Evolutionary conservation across 768 basidiomycete genomes (phyloP).

Genomic region (Flagelloscypha sp.): DNA sequence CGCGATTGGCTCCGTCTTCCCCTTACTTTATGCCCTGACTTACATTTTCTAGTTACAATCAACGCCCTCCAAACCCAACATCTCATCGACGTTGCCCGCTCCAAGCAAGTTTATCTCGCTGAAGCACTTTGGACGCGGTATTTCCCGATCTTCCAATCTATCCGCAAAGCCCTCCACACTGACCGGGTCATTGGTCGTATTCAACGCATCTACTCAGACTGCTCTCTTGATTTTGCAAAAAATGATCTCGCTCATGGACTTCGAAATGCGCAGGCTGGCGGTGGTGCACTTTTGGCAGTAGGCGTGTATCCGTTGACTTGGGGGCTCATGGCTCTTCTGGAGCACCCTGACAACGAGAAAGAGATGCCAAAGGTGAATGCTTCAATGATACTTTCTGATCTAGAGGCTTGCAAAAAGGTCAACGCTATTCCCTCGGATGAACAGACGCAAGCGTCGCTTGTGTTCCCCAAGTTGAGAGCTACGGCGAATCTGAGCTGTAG

Average conservation of each 20-base stretch:
- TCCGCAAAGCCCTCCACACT: background rate
- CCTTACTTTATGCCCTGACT: background rate
- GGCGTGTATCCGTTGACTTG: constrained; percentile 3
- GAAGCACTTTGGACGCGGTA: constrained; percentile 3
- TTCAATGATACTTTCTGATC: constrained; percentile 1
- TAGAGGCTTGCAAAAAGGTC: background rate
- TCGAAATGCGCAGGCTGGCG: background rate
- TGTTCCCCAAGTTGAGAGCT: background rate
- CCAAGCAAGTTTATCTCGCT: background rate
- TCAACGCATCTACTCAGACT: background rate
- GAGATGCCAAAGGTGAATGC: background rate
- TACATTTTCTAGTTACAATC: constrained; percentile 1
- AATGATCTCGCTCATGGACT: constrained; percentile 1
- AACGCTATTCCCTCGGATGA: constrained; percentile 1
- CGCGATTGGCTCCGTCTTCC: background rate
- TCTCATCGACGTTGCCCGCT: background rate
- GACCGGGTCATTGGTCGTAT: background rate
- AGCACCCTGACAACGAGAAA: constrained; percentile 1
- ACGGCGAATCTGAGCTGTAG: background rate
- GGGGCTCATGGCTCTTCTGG: background rate
- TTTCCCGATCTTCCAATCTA: background rate
- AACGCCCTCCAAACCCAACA: constrained; percentile 1
- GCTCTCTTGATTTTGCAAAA: background rate
- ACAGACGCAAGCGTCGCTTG: background rate
- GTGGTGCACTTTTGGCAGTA: constrained; percentile 1